These are phyloP conservation scores for Thelonectria discophora DNA, from an alignment of 2,329 filamentous ascomycete genomes.

Conservation along the genomic window DNA sequence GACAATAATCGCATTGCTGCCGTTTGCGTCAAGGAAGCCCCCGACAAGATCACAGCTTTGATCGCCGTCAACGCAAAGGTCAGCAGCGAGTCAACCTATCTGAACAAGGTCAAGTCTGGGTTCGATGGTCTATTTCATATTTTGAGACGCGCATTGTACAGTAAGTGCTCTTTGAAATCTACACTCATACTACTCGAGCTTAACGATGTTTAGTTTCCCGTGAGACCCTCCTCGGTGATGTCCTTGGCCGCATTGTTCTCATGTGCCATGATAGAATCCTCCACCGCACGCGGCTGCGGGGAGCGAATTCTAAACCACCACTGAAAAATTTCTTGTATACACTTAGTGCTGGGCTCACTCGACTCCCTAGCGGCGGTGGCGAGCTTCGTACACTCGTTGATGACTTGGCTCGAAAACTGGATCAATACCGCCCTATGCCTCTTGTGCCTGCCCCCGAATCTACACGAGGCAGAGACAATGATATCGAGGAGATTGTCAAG, in stretches of 20 bases:
- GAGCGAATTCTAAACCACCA: neutral
- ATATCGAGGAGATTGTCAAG: conserved; percentile 19
- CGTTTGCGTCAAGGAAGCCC: conserved; percentile 31
- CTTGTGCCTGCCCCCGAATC: neutral
- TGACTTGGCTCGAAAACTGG: conserved; percentile 6
- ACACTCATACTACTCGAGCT: neutral
- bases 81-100: conserved; percentile 17
- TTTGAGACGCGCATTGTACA: neutral
- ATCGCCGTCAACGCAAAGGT: conserved; percentile 33
- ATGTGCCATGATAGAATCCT: conserved; percentile 29
- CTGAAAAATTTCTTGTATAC: conserved; percentile 5
- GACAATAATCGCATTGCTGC: conserved; percentile 28
- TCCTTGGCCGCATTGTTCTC: conserved; percentile 23
- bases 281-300: neutral
- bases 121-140: conserved; percentile 29
- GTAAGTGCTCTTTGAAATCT: conserved; percentile 9
- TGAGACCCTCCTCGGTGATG: neutral
- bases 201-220: neutral
- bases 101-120: conserved; percentile 26
- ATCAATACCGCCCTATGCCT: conserved; percentile 5
- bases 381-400: neutral
- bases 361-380: neutral
- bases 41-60: conserved; percentile 21
- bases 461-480: neutral
- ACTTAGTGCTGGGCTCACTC: neutral